These are phyloP conservation scores for Rutstroemia sydowiana DNA, from an alignment of 2,329 filamentous ascomycete species.

Conservation along the genomic window DNA sequence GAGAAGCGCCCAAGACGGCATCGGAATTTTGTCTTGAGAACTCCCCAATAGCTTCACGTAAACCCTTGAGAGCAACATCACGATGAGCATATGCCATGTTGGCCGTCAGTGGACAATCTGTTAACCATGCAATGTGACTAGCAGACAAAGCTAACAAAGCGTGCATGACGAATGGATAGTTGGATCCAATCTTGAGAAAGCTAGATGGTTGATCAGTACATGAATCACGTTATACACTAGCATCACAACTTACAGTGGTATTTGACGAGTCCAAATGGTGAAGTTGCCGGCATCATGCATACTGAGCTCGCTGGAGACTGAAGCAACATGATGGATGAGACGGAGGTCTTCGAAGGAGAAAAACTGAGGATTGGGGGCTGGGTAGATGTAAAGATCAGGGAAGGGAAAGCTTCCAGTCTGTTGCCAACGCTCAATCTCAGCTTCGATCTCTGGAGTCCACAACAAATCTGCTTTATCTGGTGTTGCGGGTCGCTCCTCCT, in stretches of 20 bases:
- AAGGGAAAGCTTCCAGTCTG: conserved; percentile 80
- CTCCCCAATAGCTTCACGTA: conserved; percentile 77
- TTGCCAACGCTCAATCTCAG: conserved; percentile 75
- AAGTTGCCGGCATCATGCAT: conserved; percentile 72
- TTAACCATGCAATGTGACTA: conserved; percentile 85
- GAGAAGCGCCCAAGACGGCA: conserved; percentile 82
- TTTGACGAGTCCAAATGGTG: conserved; percentile 86
- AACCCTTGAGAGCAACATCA: conserved; percentile 74
- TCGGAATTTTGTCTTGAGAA: conserved; percentile 87
- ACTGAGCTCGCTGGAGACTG: conserved; percentile 76
- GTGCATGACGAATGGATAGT: conserved; percentile 87
- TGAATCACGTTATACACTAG: too few species aligned
- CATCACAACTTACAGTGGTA: conserved; percentile 68
- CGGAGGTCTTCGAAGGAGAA: conserved; percentile 74
- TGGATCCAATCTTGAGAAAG: conserved; percentile 74
- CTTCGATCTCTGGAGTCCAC: conserved; percentile 81
- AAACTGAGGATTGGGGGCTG: conserved; percentile 63
- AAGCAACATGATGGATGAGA: conserved; percentile 83
- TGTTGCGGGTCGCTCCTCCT: conserved; percentile 54
- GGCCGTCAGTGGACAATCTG: conserved; percentile 74
- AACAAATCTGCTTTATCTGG: conserved; percentile 64
- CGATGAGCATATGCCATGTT: conserved; percentile 88
- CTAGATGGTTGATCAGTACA: conserved; percentile 35
- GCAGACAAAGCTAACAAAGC: conserved; percentile 89
- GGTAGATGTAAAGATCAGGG: conserved; percentile 69